phyloP scores from a whole-genome alignment of 345 rosid species.

The Corymbia maculata region DNA sequence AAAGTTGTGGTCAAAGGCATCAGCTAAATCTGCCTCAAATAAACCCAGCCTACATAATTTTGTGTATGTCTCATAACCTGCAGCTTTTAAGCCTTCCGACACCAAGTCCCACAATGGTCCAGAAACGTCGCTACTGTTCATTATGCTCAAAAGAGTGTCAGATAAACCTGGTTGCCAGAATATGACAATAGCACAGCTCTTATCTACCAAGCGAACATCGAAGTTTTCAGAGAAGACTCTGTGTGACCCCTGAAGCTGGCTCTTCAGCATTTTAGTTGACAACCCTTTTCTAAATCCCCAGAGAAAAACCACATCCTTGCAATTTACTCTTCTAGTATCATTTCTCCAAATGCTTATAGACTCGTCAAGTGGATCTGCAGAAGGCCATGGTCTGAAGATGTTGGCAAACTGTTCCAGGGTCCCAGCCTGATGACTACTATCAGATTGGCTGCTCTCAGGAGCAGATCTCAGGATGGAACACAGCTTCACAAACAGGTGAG shows the following conservation, averaged over 20 bases:
- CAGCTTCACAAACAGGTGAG: conserved; percentile 64
- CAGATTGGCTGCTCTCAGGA: conserved; percentile 10
- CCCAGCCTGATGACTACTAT: conserved; percentile 11
- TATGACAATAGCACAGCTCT: conserved; percentile 64
- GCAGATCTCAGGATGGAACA: conserved; percentile 40
- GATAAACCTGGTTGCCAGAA: conserved; percentile 50
- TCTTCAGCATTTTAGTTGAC: conserved; percentile 54
- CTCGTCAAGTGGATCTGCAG: conserved; percentile 20
- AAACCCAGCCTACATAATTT: conserved; percentile 56
- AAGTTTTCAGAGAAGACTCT: conserved; percentile 34
- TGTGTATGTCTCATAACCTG: conserved; percentile 45
- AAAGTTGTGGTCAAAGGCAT: conserved; percentile 50
- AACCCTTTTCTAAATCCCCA: conserved; percentile 51
- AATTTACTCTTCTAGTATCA: conserved; percentile 40
- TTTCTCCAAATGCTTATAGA: conserved; percentile 52
- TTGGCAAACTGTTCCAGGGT: conserved; percentile 22
- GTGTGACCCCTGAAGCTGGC: conserved; percentile 46
- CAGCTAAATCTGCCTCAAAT: conserved; percentile 57
- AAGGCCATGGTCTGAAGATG: conserved; percentile 12
- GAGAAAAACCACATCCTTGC: conserved; percentile 61
- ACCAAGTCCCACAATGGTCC: conserved; percentile 57
- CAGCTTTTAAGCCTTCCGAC: conserved; percentile 54
- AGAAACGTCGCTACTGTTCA: conserved; percentile 26
- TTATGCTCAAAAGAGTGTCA: conserved; percentile 25
- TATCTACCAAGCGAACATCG: conserved; percentile 49